These are phyloP conservation scores for Aspergillus melleus DNA, from an alignment of 2,329 filamentous ascomycete genomes.

Conservation along the genomic window DNA sequence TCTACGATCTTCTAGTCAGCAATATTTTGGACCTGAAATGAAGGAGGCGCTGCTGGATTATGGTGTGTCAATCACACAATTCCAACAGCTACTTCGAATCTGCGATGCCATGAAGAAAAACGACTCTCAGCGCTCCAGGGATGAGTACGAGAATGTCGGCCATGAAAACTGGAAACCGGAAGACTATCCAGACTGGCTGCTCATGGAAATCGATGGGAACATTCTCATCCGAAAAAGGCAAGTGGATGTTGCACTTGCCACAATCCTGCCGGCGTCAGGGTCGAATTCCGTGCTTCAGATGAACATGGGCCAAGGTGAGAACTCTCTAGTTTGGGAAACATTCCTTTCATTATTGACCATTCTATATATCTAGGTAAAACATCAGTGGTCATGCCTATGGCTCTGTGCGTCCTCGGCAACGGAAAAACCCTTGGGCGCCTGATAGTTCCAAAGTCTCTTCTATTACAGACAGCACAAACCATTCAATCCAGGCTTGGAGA, in stretches of 20 bases:
- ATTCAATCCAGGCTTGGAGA: conserved; percentile 58
- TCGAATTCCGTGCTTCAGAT: conserved; percentile 64
- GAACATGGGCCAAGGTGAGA: conserved; percentile 64
- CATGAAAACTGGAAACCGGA: conserved; percentile 59
- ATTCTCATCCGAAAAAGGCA: conserved; percentile 63
- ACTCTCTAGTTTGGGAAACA: background rate
- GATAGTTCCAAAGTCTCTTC: conserved; percentile 62
- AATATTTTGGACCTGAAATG: conserved; percentile 32
- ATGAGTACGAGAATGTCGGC: conserved; percentile 51
- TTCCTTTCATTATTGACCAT: background rate
- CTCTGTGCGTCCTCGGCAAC: conserved; percentile 57
- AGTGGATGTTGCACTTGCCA: conserved; percentile 62
- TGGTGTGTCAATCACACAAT: conserved; percentile 39
- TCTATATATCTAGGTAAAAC: conserved; percentile 49
- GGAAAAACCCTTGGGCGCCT: conserved; percentile 53
- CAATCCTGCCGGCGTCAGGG: conserved; percentile 54
- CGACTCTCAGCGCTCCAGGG: conserved; percentile 31
- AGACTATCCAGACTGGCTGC: conserved; percentile 60
- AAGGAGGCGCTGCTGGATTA: conserved; percentile 41
- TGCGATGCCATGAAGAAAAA: conserved; percentile 35
- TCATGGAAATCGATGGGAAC: conserved; percentile 67
- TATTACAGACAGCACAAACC: conserved; percentile 61
- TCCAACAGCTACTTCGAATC: conserved; percentile 49
- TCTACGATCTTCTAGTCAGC: conserved; percentile 36
- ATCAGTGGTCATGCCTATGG: conserved; percentile 68